Evolutionary conservation across 2,329 filamentous ascomycete genomes (phyloP), one percentile per base, ranked within the genome.

Genomic region (Penicillium sclerotigenum): DNA sequence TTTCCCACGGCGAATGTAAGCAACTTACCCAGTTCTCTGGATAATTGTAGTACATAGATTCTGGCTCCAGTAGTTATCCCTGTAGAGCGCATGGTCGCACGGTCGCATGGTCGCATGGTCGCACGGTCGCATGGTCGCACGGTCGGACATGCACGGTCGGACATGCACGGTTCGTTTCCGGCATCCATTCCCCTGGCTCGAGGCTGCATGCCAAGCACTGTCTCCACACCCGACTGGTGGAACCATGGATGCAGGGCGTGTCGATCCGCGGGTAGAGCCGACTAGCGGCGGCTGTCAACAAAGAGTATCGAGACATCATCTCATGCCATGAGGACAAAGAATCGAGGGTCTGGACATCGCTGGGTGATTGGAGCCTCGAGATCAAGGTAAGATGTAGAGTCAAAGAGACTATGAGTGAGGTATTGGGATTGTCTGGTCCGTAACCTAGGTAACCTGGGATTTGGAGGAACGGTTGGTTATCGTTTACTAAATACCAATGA

Each of bases 241-340:
- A 45, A 22, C 40, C 52, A 33, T 33, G 26, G 26, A 5, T 36
- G n/a, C 5, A n/a, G 20, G n/a, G 53, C 20, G n/a, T 55, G 22
- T 14, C 28, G 47, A 52, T 41, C 41, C 18, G 14, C 41, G 54
- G 54, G 36, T 47, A 26, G 38, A 20, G 16, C 20, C 13, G 18
- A 41, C 26, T 52, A 51, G 52, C 33, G 33, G n/a, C 52, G 45
- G 34, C 16, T 51, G 20, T 42, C 5, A 41, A 22, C 45, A 46
- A 49, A 54, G 54, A 46, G 28, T 48, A 54, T 57, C 50, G 36
- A 47, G 38, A 57, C 54, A 33, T 54, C 54, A 54, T 40, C 43
- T 57, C 45, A 37, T 54, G 24, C 26, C 26, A 38, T 8, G 4
- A 5, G 26, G 20, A 55, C 40, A 52, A 51, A 54, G 52, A 38